Base-by-base conservation (phyloP, 305 asterid species). In the Ruellia speciosa region DNA sequence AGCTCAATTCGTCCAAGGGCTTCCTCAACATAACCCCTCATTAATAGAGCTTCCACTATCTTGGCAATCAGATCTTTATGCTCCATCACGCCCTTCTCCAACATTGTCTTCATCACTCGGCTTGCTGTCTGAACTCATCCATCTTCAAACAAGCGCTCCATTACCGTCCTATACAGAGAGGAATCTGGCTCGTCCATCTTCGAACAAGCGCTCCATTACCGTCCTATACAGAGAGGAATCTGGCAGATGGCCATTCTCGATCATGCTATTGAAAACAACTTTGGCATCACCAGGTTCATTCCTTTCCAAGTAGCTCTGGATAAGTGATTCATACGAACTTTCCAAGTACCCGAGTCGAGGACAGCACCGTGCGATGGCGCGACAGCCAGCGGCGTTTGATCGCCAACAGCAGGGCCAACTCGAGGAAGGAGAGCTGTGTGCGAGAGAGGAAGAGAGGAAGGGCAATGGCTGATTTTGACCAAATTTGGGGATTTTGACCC, bases 1-100 rank as follows among this genome's bases (percentile, higher is more conserved):
- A 83, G 65, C 49, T 87, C 96, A 43, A 87, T 82, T 70, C 96
- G 79, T 64, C 97, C 96, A 3, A 87, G 74, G 24, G 92, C 94
- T 76, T 87, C 98, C 75, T 87, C 96, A 16, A 87, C 90, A 53
- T 90, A 96, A 24, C 96, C 96, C 78, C 96, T 85, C 82, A 77
- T 61, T 2, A 87, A 70, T 58, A 90, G 77, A 56, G 95, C 87
- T 72, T 85, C 94, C 73, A 83, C 52, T 47, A 90, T 81, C 71
- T 84, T 80, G 47, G 67, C 66, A 57, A 83, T 74, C 77, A 87
- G 70, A 66, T 85, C 94, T 69, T 74, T 70, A 58, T 87, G 86
- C 59, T 85, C 93, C 7, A 72, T 79, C 65, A 80, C 74, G 46
- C 96, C 88, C 71, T 83, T 90, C 70, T 87, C 96, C 75, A 87